phyloP scores from a whole-genome alignment of 495 filamentous ascomycete species.

The Hypoxylon crocopeplum region DNA sequence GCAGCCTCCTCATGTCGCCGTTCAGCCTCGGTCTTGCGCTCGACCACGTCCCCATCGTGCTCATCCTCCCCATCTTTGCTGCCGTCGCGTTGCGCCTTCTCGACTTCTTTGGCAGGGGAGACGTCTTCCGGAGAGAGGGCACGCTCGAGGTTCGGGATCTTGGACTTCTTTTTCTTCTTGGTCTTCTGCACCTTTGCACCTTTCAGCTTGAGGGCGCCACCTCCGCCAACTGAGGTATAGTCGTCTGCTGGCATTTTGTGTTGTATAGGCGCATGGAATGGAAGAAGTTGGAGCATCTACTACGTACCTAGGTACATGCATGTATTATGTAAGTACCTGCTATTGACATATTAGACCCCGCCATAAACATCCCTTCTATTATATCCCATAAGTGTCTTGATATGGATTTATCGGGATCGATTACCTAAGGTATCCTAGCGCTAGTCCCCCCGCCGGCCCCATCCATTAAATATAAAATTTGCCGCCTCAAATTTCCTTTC shows the following conservation, averaged over 20 bases:
- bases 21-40: constrained; percentile 85
- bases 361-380: too few species aligned
- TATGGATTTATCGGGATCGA: background rate
- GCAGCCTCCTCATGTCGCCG: constrained; percentile 77
- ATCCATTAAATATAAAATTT: constrained; percentile 12
- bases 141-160: constrained; percentile 45
- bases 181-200: constrained; percentile 67
- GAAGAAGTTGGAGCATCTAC: background rate
- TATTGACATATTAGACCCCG: background rate
- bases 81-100: constrained; percentile 18
- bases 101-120: constrained; percentile 9
- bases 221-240: constrained; percentile 67
- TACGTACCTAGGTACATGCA: constrained; percentile 4
- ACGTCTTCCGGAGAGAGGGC: constrained; percentile 39
- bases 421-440: too few species aligned
- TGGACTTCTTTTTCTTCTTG: constrained; percentile 67
- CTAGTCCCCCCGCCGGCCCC: too few species aligned
- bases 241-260: constrained; percentile 67
- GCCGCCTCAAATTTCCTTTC: constrained; percentile 14
- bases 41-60: constrained; percentile 31
- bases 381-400: too few species aligned
- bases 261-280: background rate
- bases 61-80: constrained; percentile 28
- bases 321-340: background rate
- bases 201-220: constrained; percentile 82